Conservation (phyloP, 768 basidiomycete species). For the Lactarius vividus region DNA sequence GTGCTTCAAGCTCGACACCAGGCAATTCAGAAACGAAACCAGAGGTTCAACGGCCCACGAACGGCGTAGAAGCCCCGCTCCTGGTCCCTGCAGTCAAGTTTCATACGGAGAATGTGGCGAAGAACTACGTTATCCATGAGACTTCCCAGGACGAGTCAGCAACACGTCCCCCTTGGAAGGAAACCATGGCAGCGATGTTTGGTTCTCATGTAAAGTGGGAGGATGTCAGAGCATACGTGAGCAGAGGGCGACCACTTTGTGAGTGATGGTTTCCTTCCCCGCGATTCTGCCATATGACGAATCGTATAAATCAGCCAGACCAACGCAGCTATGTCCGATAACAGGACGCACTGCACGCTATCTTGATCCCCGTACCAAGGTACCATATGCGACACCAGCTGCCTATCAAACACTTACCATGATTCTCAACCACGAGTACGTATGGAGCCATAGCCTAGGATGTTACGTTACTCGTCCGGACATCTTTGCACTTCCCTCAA, state of each 20-base stretch:
- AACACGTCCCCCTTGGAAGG: constrained; percentile 58
- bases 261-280: constrained; percentile 30
- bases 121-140: constrained; percentile 74
- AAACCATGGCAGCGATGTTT: constrained; percentile 81
- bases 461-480: constrained; percentile 39
- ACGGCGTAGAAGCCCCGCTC: neutral
- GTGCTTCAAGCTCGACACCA: neutral
- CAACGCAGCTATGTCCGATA: constrained; percentile 64
- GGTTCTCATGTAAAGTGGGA: constrained; percentile 85
- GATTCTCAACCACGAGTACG: constrained; percentile 63
- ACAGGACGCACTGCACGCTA: constrained; percentile 79
- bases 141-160: constrained; percentile 44
- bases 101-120: constrained; percentile 49
- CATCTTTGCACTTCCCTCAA: neutral
- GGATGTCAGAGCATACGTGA: constrained; percentile 58
- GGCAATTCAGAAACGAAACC: neutral
- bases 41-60: neutral
- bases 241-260: constrained; percentile 67
- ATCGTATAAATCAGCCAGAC: constrained; percentile 49
- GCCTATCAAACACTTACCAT: constrained; percentile 65
- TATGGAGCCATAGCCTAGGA: constrained; percentile 53
- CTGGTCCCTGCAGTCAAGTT: neutral
- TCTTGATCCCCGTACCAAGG: constrained; percentile 72
- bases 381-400: constrained; percentile 69
- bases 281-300: constrained; percentile 3